Evolutionary conservation across 768 basidiomycete species (phyloP).

Genomic region (Leccinum ochraceum): DNA sequence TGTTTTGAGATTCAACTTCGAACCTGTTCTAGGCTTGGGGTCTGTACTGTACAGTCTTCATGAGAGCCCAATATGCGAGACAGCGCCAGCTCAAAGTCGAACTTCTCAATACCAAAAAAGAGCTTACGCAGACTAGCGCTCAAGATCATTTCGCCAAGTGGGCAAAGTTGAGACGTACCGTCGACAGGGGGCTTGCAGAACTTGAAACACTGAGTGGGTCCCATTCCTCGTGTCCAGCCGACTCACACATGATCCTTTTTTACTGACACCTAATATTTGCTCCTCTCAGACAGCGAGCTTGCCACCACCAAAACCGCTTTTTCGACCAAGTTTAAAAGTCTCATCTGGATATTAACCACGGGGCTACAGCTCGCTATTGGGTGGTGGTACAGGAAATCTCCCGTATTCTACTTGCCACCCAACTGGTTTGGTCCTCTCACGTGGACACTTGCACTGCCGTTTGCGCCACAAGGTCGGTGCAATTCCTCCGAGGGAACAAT

Average conservation of each 20-base stretch:
- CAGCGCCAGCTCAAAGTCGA: slow-evolving; percentile 79
- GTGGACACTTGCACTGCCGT: slow-evolving; percentile 90
- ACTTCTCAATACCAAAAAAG: slow-evolving; percentile 77
- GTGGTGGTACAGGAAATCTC: slow-evolving; percentile 88
- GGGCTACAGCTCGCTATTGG: slow-evolving; percentile 82
- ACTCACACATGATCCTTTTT: background rate
- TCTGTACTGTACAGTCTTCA: slow-evolving; percentile 66
- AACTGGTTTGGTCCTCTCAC: slow-evolving; percentile 88
- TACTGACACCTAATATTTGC: slow-evolving; percentile 4
- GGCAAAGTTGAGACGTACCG: slow-evolving; percentile 87
- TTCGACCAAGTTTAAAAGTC: slow-evolving; percentile 66
- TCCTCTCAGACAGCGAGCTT: slow-evolving; percentile 62
- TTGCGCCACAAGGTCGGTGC: slow-evolving; percentile 77
- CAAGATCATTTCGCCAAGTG: slow-evolving; percentile 99
- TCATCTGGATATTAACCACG: slow-evolving; percentile 84
- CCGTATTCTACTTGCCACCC: slow-evolving; percentile 90
- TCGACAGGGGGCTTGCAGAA: slow-evolving; percentile 91
- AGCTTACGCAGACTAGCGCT: slow-evolving; percentile 86
- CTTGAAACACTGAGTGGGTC: slow-evolving; percentile 88
- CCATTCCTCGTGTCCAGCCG: background rate
- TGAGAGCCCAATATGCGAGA: slow-evolving; percentile 51
- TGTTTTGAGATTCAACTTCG: slow-evolving; percentile 8
- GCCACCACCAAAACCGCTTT: slow-evolving; percentile 61
- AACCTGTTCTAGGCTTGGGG: slow-evolving; percentile 59
- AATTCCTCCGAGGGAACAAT: background rate